Base-by-base conservation (phyloP, 768 basidiomycete genomes). In the Naematelia encephala region DNA sequence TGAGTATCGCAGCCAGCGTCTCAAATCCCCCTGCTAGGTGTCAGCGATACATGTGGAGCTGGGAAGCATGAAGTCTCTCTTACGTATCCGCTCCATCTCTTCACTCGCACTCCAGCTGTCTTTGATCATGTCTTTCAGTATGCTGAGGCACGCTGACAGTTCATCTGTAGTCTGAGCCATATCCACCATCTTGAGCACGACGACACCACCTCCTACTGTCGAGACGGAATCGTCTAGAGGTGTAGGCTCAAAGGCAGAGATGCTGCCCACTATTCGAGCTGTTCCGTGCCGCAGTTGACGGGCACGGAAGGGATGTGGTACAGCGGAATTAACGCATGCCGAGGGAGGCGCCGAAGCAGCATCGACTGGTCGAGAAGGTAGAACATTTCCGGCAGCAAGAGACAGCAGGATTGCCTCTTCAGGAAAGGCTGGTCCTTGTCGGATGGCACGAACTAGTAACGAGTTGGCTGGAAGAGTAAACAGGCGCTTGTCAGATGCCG, bases 21-120 rank as follows among this genome's bases (percentile, higher is more conserved):
- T 94, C 92, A 67, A 93, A 97, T 10, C 91, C 92, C 54, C 86
- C 90, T 91, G 64, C 2, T 27, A 16, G 1, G 14, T 28, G 16
- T 58, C 53, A 62, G 43, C 3, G 8, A 10, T 51, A 50, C 14
- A n/a, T 26, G 51, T 39, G 34, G 16, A 16, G 8, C 34, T 39
- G 34, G 16, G 34, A 39, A 16, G 34, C 16, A 16, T 8, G 16
- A 39, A 39, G 34, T 16, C 34, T 62, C 8, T 81, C 87, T 68
- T 66, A 91, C 91, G 85, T 54, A 91, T 78, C 29, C 87, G 81
- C 71, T 94, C 92, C 87, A 93, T 91, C 66, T 96, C 93, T 71
- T 93, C 92, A 30, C 89, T 92, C 68, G 90, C 91, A 68, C 89
- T 84, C 93, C 93, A 97, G 66, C 85, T 89, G 64, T 88, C 86